Conservation (phyloP, 306 rosid species). For the Aeschynomene evenia region DNA sequence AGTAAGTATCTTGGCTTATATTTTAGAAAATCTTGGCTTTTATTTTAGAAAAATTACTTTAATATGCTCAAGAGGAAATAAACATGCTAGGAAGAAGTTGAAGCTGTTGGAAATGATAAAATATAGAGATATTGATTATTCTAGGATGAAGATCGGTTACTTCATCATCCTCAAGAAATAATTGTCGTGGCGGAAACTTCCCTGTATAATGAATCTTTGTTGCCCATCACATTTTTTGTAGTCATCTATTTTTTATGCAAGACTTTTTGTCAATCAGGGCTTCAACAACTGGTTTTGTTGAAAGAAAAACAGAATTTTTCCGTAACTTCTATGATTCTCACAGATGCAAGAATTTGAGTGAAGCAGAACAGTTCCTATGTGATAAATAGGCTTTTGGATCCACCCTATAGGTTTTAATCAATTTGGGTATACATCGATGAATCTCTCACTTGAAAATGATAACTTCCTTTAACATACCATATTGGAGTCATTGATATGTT, state of each 20-base stretch:
- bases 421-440: background rate
- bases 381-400: conserved; percentile 15
- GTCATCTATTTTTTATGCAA: background rate
- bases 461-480: background rate
- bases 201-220: background rate
- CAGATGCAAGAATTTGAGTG: background rate
- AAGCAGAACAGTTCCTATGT: background rate
- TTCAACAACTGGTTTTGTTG: conserved; percentile 12
- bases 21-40: background rate
- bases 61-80: conserved; percentile 6
- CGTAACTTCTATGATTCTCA: background rate
- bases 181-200: conserved; percentile 7
- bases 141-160: background rate
- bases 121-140: conserved; percentile 15
- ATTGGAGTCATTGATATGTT: conserved; percentile 24
- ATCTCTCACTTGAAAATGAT: conserved; percentile 15
- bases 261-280: background rate
- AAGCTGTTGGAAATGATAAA: background rate
- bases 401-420: background rate
- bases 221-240: background rate
- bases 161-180: background rate
- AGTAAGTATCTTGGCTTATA: conserved; percentile 47
- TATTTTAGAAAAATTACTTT: background rate
- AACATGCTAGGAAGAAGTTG: background rate
- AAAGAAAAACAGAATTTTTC: background rate